phyloP scores from a whole-genome alignment of 768 basidiomycete genomes.

The Exidia glandulosa region DNA sequence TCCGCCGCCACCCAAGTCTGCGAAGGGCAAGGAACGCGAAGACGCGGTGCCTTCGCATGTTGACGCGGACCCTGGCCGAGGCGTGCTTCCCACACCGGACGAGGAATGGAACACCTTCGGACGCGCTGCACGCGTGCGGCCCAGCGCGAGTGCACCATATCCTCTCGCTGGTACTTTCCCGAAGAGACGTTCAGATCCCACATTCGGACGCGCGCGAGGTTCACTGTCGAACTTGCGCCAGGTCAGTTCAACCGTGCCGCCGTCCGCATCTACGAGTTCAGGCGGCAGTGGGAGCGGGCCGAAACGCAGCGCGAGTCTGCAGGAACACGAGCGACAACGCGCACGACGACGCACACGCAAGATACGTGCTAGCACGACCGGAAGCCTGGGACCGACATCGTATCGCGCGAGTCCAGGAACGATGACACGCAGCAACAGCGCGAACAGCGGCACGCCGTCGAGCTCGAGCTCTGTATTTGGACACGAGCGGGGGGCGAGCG shows the following conservation, averaged over 20 bases:
- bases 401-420: background rate
- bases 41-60: background rate
- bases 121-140: background rate
- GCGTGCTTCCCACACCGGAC: background rate
- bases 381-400: background rate
- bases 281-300: background rate
- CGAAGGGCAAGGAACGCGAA: background rate
- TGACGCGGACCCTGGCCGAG: background rate
- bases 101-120: background rate
- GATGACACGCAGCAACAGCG: background rate
- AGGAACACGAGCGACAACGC: background rate
- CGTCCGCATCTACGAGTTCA: background rate
- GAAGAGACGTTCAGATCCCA: background rate
- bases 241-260: background rate
- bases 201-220: background rate
- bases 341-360: background rate
- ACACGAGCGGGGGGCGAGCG: background rate
- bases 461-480: too few species aligned
- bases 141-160: background rate
- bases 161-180: too few species aligned
- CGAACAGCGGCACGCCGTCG: background rate
- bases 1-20: background rate
- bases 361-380: background rate
- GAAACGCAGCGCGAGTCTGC: background rate
- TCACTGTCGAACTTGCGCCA: background rate